Percentiles rank a stretch among this genome's conserved stretches.
These are phyloP conservation scores for Penicillium sp. DNA, from an alignment of 2,329 filamentous ascomycete species.

Conservation along the genomic window DNA sequence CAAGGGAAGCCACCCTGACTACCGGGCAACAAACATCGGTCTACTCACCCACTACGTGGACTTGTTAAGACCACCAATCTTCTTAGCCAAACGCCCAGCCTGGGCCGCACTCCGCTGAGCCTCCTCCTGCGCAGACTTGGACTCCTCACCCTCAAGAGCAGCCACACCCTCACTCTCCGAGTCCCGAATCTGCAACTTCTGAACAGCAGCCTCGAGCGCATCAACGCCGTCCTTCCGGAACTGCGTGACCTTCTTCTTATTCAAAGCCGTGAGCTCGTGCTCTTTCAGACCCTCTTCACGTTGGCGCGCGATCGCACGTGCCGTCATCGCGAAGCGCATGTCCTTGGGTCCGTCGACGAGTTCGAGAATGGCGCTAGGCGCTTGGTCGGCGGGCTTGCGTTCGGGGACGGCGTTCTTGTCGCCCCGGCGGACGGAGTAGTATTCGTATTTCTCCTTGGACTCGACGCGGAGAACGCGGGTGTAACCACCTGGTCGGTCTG, in stretches of 20 bases:
- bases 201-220: constrained; percentile 68
- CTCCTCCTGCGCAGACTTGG: constrained; percentile 33
- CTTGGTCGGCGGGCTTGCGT: constrained; percentile 70
- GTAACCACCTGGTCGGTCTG: constrained; percentile 82
- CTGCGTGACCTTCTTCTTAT: constrained; percentile 81
- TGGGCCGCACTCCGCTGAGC: constrained; percentile 19
- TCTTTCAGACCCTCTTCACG: constrained; percentile 59
- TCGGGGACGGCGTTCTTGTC: constrained; percentile 25
- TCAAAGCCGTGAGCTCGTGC: constrained; percentile 75
- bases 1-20: neutral
- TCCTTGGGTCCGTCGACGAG: constrained; percentile 93
- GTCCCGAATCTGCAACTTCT: constrained; percentile 61
- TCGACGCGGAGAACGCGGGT: constrained; percentile 93
- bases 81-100: constrained; percentile 11
- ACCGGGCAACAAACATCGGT: too few species aligned
- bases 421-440: constrained; percentile 28
- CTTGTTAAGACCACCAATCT: constrained; percentile 9
- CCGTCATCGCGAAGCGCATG: constrained; percentile 93
- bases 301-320: constrained; percentile 74
- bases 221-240: constrained; percentile 71
- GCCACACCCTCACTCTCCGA: constrained; percentile 39
- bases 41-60: neutral
- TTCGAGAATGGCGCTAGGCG: constrained; percentile 87
- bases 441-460: constrained; percentile 66
- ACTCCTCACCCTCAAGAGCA: constrained; percentile 10